Conservation (phyloP, 768 basidiomycete species). For the Pisolithus sp. region DNA sequence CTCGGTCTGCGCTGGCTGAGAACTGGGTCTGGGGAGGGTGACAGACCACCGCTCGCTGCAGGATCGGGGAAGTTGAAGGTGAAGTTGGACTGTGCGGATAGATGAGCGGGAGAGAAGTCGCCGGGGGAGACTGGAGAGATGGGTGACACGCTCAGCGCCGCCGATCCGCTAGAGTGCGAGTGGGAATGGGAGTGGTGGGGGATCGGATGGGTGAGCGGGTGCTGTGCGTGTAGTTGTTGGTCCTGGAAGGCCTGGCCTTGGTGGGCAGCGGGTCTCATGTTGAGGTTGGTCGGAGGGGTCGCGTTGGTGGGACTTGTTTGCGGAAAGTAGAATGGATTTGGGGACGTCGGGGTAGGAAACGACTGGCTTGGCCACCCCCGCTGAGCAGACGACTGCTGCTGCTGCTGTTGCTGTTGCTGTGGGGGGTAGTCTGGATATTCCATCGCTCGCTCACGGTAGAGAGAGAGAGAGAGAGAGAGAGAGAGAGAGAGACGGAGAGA, state of each 20-base stretch:
- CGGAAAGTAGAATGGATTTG: conserved; percentile 18
- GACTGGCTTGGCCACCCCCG: conserved; percentile 13
- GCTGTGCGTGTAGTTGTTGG: conserved; percentile 45
- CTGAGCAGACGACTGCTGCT: conserved; percentile 26
- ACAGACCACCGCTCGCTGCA: conserved; percentile 16
- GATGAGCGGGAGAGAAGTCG: conserved; percentile 37
- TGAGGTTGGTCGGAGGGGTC: conserved; percentile 32
- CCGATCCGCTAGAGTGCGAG: conserved; percentile 11
- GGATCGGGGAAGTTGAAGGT: conserved; percentile 48
- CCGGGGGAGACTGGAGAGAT: conserved; percentile 56
- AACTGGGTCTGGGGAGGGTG: conserved; percentile 23
- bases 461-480: too few species aligned
- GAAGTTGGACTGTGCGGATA: conserved; percentile 37
- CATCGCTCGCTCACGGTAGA: conserved; percentile 6
- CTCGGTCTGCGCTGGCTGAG: conserved; percentile 32
- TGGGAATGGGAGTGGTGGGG: conserved; percentile 24
- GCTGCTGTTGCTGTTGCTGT: conserved; percentile 33
- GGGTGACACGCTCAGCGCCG: conserved; percentile 34
- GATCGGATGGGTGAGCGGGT: conserved; percentile 48
- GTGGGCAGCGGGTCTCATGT: conserved; percentile 41
- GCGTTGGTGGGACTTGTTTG: conserved; percentile 9
- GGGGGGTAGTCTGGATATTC: conserved; percentile 17
- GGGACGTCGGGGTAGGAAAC: conserved; percentile 24
- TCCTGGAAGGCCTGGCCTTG: conserved; percentile 46
- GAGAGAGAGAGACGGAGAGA: too few species aligned